phyloP scores from a whole-genome alignment of 305 asterid species.

The Rubia balearica region DNA sequence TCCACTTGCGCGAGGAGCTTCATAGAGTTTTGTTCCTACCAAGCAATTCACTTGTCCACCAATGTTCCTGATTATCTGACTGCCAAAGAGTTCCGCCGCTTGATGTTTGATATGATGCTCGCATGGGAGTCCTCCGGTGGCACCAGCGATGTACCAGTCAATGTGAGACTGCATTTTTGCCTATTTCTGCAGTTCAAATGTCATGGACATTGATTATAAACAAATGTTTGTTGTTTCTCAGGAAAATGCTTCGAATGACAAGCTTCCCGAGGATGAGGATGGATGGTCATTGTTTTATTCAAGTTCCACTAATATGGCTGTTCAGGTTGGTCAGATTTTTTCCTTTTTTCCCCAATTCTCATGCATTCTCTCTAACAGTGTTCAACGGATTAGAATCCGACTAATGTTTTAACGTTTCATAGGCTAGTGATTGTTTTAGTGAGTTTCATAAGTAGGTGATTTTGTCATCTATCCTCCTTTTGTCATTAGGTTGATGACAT shows the following conservation, averaged over 20 bases:
- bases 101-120: slow-evolving; percentile 88
- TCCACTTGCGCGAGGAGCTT: slow-evolving; percentile 61
- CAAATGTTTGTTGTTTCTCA: slow-evolving; percentile 28
- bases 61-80: slow-evolving; percentile 50
- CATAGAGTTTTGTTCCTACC: slow-evolving; percentile 70
- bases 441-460: not conserved
- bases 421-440: not conserved
- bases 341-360: not conserved
- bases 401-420: not conserved
- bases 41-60: slow-evolving; percentile 48
- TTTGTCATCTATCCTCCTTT: slow-evolving; percentile 23
- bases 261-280: slow-evolving; percentile 66
- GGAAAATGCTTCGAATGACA: slow-evolving; percentile 45
- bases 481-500: slow-evolving; percentile 67
- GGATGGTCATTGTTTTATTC: slow-evolving; percentile 78
- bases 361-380: not conserved
- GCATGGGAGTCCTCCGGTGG: slow-evolving; percentile 84
- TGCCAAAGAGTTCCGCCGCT: slow-evolving; percentile 60
- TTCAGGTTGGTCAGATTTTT: slow-evolving; percentile 46
- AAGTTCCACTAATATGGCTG: slow-evolving; percentile 79
- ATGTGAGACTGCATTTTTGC: slow-evolving; percentile 33
- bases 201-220: not conserved
- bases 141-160: slow-evolving; percentile 34
- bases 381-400: not conserved
- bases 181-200: slow-evolving; percentile 1